Evolutionary conservation across 2,329 filamentous ascomycete genomes (phyloP), one percentile per base, ranked within the genome.

Genomic region (Pestalotiopsis sp.): DNA sequence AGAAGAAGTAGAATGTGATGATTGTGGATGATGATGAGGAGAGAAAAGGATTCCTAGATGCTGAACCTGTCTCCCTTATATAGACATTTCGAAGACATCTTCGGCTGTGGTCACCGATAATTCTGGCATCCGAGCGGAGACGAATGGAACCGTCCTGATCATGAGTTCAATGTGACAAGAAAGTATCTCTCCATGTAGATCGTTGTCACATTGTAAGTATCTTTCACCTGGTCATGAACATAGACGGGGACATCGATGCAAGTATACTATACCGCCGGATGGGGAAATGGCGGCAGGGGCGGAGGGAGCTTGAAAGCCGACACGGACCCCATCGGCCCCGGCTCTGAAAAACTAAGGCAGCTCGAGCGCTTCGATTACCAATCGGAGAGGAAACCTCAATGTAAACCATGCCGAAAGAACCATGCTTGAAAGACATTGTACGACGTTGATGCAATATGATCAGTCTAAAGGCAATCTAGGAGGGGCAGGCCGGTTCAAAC

Each of bases 321-420:
- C n/a, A 61, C 30, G 58, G 58, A 24, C 58, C 58, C 58, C 30
- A 61, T 61, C 26, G 58, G 58, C 10, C 22, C 58, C 58, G 35
- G 35, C 1, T 9, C 58, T 20, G 9, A 0, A 1, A 2, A 40
- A 61, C 58, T 61, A 61, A 39, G 1, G 35, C 10, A 61, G 58
- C 58, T 13, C 5, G 17, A 30, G 58, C 58, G 58, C 58, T 40
- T 61, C 0, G 22, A 7, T 61, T 30, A 1, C 58, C 58, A 61
- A 61, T 61, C 58, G 58, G 58, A 9, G 1, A n/a, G 14, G 17
- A 13, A 30, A 20, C 0, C 3, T 2, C 10, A 4, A 3, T 38
- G 1, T 1, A 30, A 30, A 20, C 35, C 58, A 61, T 38, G 22
- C 2, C 2, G 17, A 22, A 40, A 61, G 30, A 61, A 35, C 56